Percentiles rank a stretch among this genome's conserved stretches.
Evolutionary conservation across 257 asterid species (phyloP).

Genomic region (Solanum pinnatisectum): DNA sequence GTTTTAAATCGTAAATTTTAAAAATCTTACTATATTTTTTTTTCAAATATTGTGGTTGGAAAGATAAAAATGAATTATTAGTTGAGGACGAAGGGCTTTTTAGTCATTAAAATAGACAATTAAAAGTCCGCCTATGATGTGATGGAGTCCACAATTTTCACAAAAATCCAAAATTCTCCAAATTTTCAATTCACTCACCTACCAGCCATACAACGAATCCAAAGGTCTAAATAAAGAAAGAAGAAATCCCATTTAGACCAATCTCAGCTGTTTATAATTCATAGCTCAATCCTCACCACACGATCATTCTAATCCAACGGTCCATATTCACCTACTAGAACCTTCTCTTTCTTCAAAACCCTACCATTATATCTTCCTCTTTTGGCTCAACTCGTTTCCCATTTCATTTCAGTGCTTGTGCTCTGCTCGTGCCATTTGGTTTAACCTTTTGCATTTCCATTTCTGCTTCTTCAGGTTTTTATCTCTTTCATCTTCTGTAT

Average conservation of each 20-base stretch:
- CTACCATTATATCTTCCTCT: background rate
- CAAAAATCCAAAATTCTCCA: background rate
- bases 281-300: slow-evolving; percentile 5
- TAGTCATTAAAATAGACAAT: background rate
- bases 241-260: background rate
- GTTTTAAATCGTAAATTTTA: too few species aligned
- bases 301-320: slow-evolving; percentile 33
- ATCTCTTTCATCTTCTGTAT: background rate
- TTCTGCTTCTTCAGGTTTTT: background rate
- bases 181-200: background rate
- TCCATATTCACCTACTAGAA: slow-evolving; percentile 10
- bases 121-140: background rate
- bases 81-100: background rate
- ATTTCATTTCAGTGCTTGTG: slow-evolving; percentile 20
- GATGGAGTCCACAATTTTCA: background rate
- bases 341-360: slow-evolving; percentile 8
- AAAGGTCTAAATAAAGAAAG: background rate
- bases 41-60: background rate
- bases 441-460: slow-evolving; percentile 1
- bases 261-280: slow-evolving; percentile 19
- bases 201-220: background rate
- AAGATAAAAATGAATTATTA: background rate
- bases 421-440: slow-evolving; percentile 34
- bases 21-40: too few species aligned
- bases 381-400: background rate